Percentiles rank a stretch among this genome's conserved stretches.
These are phyloP conservation scores for Didymella glomerata DNA, from an alignment of 2,329 filamentous ascomycete genomes.

Conservation along the genomic window DNA sequence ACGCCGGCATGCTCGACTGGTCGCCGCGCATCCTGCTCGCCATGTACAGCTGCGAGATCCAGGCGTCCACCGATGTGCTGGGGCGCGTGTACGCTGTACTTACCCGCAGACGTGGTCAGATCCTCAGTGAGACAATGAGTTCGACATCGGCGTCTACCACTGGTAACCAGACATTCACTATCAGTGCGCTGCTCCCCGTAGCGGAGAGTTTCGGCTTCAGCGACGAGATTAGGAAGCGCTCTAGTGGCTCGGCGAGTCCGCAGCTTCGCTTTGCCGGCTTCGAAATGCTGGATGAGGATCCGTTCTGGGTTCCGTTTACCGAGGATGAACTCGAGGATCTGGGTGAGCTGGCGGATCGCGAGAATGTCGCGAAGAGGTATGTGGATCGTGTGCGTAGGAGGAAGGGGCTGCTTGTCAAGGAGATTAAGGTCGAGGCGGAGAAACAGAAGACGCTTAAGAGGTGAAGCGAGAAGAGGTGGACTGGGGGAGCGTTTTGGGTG, in stretches of 20 bases:
- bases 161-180: constrained; percentile 95
- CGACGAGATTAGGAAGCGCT: constrained; percentile 95
- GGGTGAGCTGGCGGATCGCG: constrained; percentile 88
- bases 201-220: constrained; percentile 95
- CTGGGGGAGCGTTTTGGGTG: constrained; percentile 17
- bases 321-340: constrained; percentile 97
- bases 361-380: constrained; percentile 96
- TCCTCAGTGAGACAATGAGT: constrained; percentile 89
- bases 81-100: constrained; percentile 97
- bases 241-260: constrained; percentile 86
- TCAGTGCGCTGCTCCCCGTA: constrained; percentile 85
- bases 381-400: constrained; percentile 86
- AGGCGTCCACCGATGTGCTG: constrained; percentile 93
- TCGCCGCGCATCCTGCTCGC: constrained; percentile 92
- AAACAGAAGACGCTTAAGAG: constrained; percentile 83
- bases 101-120: constrained; percentile 88
- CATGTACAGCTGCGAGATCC: constrained; percentile 98
- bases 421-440: constrained; percentile 80
- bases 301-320: constrained; percentile 96
- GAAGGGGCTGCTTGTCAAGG: constrained; percentile 87
- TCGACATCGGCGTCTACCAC: constrained; percentile 94
- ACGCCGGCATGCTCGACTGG: constrained; percentile 92
- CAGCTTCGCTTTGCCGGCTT: constrained; percentile 95
- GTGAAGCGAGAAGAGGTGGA: constrained; percentile 35
- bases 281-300: constrained; percentile 92